Base-by-base conservation (phyloP, 352 stramenopile genomes). In the Globisporangium spinosum region DNA sequence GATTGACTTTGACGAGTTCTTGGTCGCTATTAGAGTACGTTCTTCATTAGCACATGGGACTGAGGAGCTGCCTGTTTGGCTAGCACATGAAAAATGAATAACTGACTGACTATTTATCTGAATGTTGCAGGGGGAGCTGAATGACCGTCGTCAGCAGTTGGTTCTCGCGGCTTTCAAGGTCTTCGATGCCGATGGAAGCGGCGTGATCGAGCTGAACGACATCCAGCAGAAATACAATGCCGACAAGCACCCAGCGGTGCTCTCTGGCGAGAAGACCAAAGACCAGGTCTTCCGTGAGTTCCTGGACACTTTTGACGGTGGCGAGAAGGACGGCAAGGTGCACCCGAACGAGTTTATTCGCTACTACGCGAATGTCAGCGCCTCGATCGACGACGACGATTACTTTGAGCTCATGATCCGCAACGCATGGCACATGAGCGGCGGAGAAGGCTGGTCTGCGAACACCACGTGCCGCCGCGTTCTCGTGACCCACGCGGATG, bases 401-500 rank as follows among this genome's bases (percentile, higher is more conserved):
- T 96, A 96, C 67, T 96, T 95, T 68, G 83, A 92, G 69, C 67
- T 89, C 27, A 89, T 96, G 79, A 89, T 95, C 64, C 80, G 83
- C 29, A 95, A 94, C 62, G 81, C 83, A 17, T 96, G 89, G 87
- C 83, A 90, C 58, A 86, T 96, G 17, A 82, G 77, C 1, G 89
- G 88, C 15, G 89, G 88, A 15, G 63, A 74, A 1, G 88, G 83
- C 2, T 73, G 71, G 49, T 75, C 69, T n/a, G 80, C 80, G n/a
- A 94, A 90, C 75, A 82, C 75, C 10, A 88, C 77, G 34, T 87
- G 82, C n/a, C 78, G 80, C 20, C 82, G 85, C 43, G 80, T 93
- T 51, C 75, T 90, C 4, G 74, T 90, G 15, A 90, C 85, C 0
- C 55, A 79, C 8, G 70, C 66, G 2, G 83, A 92, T 54, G 83